phyloP scores from a whole-genome alignment of 805 yeast species.

The Spathaspora boniae region DNA sequence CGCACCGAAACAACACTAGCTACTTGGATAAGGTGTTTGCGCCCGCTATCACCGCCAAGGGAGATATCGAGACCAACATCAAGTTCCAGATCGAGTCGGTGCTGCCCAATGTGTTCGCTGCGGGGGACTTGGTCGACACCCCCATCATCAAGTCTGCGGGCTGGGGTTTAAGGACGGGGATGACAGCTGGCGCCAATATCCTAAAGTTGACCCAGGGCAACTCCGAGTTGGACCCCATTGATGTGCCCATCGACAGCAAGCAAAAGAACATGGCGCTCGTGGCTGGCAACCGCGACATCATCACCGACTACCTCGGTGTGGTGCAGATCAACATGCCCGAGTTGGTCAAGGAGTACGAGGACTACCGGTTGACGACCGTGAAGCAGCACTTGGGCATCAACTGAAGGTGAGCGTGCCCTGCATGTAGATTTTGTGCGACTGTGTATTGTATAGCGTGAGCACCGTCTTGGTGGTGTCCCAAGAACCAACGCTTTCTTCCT shows the following conservation, averaged over 20 bases:
- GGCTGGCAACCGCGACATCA: constrained; percentile 32
- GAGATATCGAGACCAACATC: constrained; percentile 25
- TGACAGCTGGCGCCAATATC: constrained; percentile 36
- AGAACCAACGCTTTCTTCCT: not conserved
- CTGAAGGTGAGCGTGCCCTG: constrained; percentile 2
- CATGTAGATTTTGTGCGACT: constrained; percentile 1
- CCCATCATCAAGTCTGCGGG: constrained; percentile 44
- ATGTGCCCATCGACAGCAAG: constrained; percentile 37
- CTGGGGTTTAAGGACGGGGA: constrained; percentile 43
- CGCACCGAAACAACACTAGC: constrained; percentile 29
- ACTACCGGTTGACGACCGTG: not conserved
- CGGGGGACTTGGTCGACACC: constrained; percentile 39
- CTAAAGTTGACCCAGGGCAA: constrained; percentile 24
- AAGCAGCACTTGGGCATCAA: not conserved
- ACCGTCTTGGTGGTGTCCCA: not conserved
- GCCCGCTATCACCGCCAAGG: constrained; percentile 20
- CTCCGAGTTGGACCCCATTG: constrained; percentile 28
- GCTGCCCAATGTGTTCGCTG: constrained; percentile 29
- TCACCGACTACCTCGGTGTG: not conserved
- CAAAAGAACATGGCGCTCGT: constrained; percentile 43
- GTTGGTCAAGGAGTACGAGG: not conserved
- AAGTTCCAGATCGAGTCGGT: too few relatives aligned
- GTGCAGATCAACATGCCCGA: not conserved
- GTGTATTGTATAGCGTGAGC: constrained; percentile 1
- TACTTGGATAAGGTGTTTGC: constrained; percentile 20